Conservation (phyloP, 768 basidiomycete species). For the Scleroderma citrinum region DNA sequence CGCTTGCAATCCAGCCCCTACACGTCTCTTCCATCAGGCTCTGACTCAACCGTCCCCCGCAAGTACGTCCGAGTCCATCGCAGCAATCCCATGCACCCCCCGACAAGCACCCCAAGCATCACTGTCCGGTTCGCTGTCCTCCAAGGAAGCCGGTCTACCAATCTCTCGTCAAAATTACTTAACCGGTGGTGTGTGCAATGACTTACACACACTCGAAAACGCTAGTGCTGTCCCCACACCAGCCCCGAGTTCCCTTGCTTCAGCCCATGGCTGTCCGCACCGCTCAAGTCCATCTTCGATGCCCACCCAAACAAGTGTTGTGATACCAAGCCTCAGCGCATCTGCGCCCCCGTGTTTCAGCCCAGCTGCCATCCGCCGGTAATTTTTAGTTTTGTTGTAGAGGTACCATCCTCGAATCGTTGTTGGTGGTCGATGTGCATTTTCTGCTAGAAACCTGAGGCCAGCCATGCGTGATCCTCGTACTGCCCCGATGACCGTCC, state of each 20-base stretch:
- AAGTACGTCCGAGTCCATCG: constrained; percentile 32
- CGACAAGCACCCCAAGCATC: constrained; percentile 53
- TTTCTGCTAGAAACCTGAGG: constrained; percentile 85
- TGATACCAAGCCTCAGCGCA: constrained; percentile 43
- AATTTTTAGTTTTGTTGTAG: constrained; percentile 96
- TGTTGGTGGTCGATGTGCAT: constrained; percentile 79
- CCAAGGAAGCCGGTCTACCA: constrained; percentile 54
- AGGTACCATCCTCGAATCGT: constrained; percentile 93
- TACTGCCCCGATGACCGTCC: constrained; percentile 64
- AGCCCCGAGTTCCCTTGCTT: constrained; percentile 54
- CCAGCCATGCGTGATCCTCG: constrained; percentile 67
- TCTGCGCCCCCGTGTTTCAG: constrained; percentile 61
- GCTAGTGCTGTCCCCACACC: constrained; percentile 57
- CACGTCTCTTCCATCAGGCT: background rate
- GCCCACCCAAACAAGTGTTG: constrained; percentile 44
- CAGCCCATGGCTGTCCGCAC: constrained; percentile 29
- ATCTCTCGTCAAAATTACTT: background rate
- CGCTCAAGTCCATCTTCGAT: constrained; percentile 40
- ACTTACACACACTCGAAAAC: constrained; percentile 53
- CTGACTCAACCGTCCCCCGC: constrained; percentile 14
- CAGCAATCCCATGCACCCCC: constrained; percentile 45
- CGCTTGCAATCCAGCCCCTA: background rate
- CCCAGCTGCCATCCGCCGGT: constrained; percentile 69
- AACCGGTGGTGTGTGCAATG: background rate
- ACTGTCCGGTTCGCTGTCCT: constrained; percentile 41